Base-by-base conservation (phyloP, 257 asterid species). In the Penstemon barbatus region DNA sequence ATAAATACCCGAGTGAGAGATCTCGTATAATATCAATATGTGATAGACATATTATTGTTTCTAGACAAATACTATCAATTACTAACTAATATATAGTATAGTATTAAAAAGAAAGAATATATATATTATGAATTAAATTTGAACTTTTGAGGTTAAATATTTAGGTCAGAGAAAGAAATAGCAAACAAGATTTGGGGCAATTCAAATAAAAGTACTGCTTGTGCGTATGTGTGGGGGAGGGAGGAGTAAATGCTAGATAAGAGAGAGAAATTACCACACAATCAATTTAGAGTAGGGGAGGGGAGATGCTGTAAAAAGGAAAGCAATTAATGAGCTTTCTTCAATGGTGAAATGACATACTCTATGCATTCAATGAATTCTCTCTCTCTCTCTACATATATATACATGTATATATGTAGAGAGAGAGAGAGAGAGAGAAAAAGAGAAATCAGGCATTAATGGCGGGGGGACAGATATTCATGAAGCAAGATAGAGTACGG, bases 281-380 rank as follows among this genome's bases (percentile, higher is more conserved):
- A 68, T 11, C 49, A 5, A 68, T 43, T 39, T 6, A 57, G 69
- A 52, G 78, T 55, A 69, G 79, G 65, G 51, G 73, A 69, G 79
- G 65, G 51, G 73, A 67, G 75, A 57, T n/a, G 71, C 54, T 39
- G 54, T 69, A 79, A 69, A 74, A 74, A 57, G 49, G 69, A 71
- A 68, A 56, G 84, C 83, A 82, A 77, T 82, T 15, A 82, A 74
- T 74, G 75, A 63, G 66, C 53, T 72, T 67, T 61, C 81, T 79
- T 77, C 63, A 77, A 79, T 74, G 72, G 84, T 77, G 87, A 79
- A 77, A 82, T 70, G 81, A 77, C 81, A 77, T 66, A 49, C 77
- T 63, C 72, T 63, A 70, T 71, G 77, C 83, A 78, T 75, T 81
- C 49, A 77, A 75, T 72, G 60, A 50, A 54, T 13, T 37, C 58